Percentiles rank a stretch among this genome's conserved stretches.
Conservation (phyloP, 345 rosid species). For the Rhodamnia rubescens region DNA sequence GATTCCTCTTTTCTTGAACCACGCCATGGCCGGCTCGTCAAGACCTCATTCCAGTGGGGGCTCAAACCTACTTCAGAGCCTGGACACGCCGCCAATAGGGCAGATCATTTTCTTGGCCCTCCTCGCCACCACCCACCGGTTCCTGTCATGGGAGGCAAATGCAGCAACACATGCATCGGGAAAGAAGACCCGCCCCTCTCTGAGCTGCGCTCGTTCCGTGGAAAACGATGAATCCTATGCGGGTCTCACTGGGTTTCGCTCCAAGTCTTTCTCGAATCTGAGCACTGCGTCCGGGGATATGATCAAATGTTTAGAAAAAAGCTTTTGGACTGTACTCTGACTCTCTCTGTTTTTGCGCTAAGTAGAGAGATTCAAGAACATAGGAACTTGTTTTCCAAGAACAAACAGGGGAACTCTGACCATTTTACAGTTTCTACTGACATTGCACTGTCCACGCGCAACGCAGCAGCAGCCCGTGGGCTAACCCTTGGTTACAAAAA, state of each 20-base stretch:
- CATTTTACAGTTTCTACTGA: background rate
- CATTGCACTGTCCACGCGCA: background rate
- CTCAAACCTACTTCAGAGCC: background rate
- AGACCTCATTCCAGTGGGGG: background rate
- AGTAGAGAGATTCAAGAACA: background rate
- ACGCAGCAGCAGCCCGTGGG: background rate
- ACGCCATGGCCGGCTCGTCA: background rate
- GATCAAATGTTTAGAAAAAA: background rate
- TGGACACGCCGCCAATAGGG: background rate
- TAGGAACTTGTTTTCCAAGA: background rate
- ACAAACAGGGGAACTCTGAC: background rate
- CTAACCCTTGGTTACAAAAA: background rate
- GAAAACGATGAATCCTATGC: background rate
- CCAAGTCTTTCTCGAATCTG: background rate
- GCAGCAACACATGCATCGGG: background rate
- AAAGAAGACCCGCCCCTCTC: background rate
- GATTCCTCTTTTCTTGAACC: background rate
- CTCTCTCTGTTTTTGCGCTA: background rate
- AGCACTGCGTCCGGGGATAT: background rate
- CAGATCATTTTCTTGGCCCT: background rate
- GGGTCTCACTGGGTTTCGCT: background rate
- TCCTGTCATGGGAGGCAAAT: background rate
- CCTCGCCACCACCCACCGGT: background rate
- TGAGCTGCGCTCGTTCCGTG: background rate
- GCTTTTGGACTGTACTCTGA: background rate